These are phyloP conservation scores for Coemansia sp. DNA, from an alignment of 192 early-diverging fungal genomes.

Conservation along the genomic window DNA sequence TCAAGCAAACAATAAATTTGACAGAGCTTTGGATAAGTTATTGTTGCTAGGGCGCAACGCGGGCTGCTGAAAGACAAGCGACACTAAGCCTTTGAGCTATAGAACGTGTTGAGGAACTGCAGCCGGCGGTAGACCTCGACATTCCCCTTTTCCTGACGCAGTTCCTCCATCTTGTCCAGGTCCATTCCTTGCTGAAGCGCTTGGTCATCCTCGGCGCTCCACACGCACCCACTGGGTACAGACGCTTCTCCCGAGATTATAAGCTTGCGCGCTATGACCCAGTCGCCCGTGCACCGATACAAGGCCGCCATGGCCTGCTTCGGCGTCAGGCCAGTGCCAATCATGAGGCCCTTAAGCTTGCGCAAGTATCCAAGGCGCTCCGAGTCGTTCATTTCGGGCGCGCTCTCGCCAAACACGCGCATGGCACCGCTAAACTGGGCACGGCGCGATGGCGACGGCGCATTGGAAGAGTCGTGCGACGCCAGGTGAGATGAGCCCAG, in stretches of 20 bases:
- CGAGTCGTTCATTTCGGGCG: slow-evolving; percentile 20
- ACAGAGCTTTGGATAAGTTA: too few relatives aligned
- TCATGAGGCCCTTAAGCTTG: slow-evolving; percentile 43
- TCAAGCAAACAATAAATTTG: background rate
- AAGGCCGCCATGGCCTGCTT: slow-evolving; percentile 30
- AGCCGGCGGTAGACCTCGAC: slow-evolving; percentile 50
- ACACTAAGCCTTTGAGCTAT: slow-evolving; percentile 10
- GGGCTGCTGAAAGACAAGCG: too few relatives aligned
- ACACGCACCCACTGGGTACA: slow-evolving; percentile 17
- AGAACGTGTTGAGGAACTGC: slow-evolving; percentile 51
- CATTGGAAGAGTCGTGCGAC: slow-evolving; percentile 1
- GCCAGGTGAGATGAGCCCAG: background rate
- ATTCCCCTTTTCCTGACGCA: slow-evolving; percentile 40
- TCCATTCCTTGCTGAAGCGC: slow-evolving; percentile 18
- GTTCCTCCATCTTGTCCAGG: slow-evolving; percentile 25
- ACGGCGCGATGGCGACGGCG: slow-evolving; percentile 26
- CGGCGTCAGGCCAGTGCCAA: slow-evolving; percentile 22
- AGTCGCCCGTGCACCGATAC: slow-evolving; percentile 48
- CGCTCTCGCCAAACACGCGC: slow-evolving; percentile 44
- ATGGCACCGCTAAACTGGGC: slow-evolving; percentile 45
- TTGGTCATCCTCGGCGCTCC: slow-evolving; percentile 35
- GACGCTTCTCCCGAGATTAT: slow-evolving; percentile 14
- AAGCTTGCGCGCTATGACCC: slow-evolving; percentile 40
- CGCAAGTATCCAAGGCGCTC: slow-evolving; percentile 42
- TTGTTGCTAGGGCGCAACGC: too few relatives aligned